These are phyloP conservation scores for Amaranthus hypochondriacus DNA, from an alignment of 148 eudicot species.

Conservation along the genomic window DNA sequence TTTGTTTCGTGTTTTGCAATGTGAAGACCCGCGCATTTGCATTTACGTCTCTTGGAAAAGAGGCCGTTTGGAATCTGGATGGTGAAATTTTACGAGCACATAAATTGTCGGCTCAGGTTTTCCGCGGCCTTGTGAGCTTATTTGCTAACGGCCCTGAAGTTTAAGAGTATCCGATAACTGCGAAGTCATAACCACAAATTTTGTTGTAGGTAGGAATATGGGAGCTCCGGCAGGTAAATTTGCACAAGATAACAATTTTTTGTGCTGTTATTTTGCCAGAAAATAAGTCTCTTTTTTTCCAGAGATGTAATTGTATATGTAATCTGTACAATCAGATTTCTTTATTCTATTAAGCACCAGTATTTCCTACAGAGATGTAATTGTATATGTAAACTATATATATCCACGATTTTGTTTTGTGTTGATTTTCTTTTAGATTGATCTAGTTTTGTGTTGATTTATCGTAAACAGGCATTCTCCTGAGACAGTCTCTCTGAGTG, in stretches of 20 bases:
- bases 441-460: not conserved
- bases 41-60: slow-evolving; percentile 73
- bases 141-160: slow-evolving; percentile 89
- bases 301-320: not conserved
- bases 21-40: slow-evolving; percentile 74
- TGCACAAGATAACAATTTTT: not conserved
- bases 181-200: not conserved
- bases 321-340: not conserved
- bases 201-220: slow-evolving; percentile 1
- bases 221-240: not conserved
- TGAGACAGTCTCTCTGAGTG: no score
- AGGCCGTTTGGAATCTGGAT: slow-evolving; percentile 89
- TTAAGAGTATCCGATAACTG: slow-evolving; percentile 12
- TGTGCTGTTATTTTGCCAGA: slow-evolving; percentile 2
- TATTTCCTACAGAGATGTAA: not conserved
- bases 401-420: not conserved
- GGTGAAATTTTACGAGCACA: slow-evolving; percentile 87
- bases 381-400: not conserved
- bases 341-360: not conserved
- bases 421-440: not conserved
- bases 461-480: not conserved
- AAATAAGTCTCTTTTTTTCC: not conserved
- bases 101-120: slow-evolving; percentile 89
- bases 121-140: slow-evolving; percentile 83
- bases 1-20: not conserved